Evolutionary conservation across 768 basidiomycete species (phyloP), one percentile per base, ranked within the genome.

Genomic region (Mycena epipterygia): DNA sequence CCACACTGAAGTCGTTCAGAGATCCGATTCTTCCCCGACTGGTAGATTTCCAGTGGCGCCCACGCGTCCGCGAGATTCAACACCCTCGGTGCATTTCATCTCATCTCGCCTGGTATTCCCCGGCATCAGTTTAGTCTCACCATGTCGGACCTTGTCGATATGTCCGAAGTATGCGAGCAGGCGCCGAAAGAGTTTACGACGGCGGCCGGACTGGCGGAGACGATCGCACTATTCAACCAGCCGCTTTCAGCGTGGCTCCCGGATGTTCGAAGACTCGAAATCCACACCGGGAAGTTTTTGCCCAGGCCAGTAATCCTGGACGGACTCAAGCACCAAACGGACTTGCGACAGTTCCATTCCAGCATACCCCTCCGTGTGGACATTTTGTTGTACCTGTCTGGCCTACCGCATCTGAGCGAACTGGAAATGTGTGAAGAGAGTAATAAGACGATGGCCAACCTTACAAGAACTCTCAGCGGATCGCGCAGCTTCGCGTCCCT

Each of bases 1-100:
- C 58, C 9, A 41, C 39, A 2, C 16, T 59, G 35, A 57, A 57
- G 27, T 13, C 33, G n/a, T 57, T 44, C 42, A 27, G 41, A 23
- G 42, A 59, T 14, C 58, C 39, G 11, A 59, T 59, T 23, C 23
- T 59, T 44, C 58, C 58, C 12, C 37, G n/a, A 7, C 42, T 59
- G 2, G 39, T 59, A 3, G 16, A 32, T 9, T 44, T 59, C 16
- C 16, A 44, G 29, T 59, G 58, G 58, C 58, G 35, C 33, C 32
- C n/a, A n/a, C n/a, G n/a, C 33, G 9, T 14, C 55, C 13, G 21
- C 33, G 12, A 39, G 35, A 14, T 56, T 56, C 23, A 39, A 39
- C 55, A 56, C n/a, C n/a, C n/a, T n/a, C n/a, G n/a, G n/a, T n/a
- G n/a, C n/a, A n/a, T n/a, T n/a, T n/a, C n/a, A n/a, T 12, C 30